These are phyloP conservation scores for Rhizophora mangle DNA, from an alignment of 345 rosid species.

Conservation along the genomic window DNA sequence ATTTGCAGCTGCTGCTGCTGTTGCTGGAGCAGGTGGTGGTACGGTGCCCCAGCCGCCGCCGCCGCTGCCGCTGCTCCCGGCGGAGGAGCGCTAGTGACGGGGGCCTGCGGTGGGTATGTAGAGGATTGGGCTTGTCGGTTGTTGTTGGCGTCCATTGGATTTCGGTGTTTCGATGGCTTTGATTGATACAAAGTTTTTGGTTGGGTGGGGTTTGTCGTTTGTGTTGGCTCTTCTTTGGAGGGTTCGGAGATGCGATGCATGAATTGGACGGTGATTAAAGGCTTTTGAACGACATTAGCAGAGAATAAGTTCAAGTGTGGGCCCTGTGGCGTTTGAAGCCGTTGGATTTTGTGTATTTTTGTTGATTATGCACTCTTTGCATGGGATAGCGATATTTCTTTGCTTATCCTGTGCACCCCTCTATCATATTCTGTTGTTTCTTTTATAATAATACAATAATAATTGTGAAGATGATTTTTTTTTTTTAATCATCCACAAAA, in stretches of 20 bases:
- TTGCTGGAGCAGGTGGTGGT: conserved; percentile 81
- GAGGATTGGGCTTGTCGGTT: conserved; percentile 52
- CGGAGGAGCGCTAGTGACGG: conserved; percentile 26
- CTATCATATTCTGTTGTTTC: background rate
- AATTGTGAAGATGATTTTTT: background rate
- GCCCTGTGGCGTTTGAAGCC: background rate
- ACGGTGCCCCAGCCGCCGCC: conserved; percentile 46
- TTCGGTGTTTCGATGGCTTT: background rate
- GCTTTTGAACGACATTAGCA: conserved; percentile 8
- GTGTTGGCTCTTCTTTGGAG: too few relatives aligned
- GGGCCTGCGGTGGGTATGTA: conserved; percentile 49
- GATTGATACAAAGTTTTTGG: background rate
- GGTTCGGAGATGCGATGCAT: background rate
- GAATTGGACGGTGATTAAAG: conserved; percentile 14
- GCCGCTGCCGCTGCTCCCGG: conserved; percentile 22
- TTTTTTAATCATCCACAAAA: background rate
- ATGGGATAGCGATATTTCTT: background rate
- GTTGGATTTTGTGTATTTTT: conserved; percentile 12
- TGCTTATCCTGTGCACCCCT: conserved; percentile 1
- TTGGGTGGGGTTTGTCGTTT: too few relatives aligned
- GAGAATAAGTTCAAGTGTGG: background rate
- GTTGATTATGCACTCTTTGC: background rate
- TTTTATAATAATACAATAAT: background rate
- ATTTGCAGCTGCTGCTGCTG: conserved; percentile 86
- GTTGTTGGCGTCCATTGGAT: conserved; percentile 23